Base-by-base conservation (phyloP, 1,139 yeast genomes). In the Blastobotrys aristatus region DNA sequence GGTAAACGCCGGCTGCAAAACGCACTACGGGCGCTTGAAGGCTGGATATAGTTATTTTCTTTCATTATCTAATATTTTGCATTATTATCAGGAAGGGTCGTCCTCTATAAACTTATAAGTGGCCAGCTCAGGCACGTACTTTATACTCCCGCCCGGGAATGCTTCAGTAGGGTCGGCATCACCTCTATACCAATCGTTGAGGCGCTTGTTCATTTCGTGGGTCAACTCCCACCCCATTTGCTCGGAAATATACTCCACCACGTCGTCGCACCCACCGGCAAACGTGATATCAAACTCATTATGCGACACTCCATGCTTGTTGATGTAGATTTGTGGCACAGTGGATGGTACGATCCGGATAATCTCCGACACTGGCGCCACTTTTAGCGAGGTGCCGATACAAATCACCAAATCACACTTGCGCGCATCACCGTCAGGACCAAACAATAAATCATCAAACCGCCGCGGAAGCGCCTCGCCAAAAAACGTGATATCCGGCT, bases 401-500 rank as follows among this genome's bases (percentile, higher is more conserved):
- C 96, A 84, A 5, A 92, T 76, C 40, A 92, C 68, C 48, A 92
- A 70, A 67, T 92, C 97, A 67, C 96, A 88, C 26, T 77, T 71
- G 17, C 71, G 61, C 3, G 83, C 71, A 47, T 71, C 75, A n/a
- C 57, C 59, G 17, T 46, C 47, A 3, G 50, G 45, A 4, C 62
- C 62, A 27, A 57, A 49, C 18, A 56, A 48, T 24, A 76, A 69
- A 43, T 77, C 77, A 56, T 87, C 92, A 59, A 84, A 89, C 46
- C 74, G 66, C n/a, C 73, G 68, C 0, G 97, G 97, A 48, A 92
- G 72, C 13, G 82, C 79, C 63, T 92, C 97, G 6, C 96, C 96
- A 59, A 92, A 92, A 61, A 92, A 92, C 0, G 97, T 90, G 50
- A 92, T 90, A 64, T 92, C 96, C 0, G 98, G 98, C 62, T 92